Evolutionary conservation across 2,329 filamentous ascomycete genomes (phyloP), one percentile per base, ranked within the genome.

Genomic region (Lecanoromycetidae sp.): DNA sequence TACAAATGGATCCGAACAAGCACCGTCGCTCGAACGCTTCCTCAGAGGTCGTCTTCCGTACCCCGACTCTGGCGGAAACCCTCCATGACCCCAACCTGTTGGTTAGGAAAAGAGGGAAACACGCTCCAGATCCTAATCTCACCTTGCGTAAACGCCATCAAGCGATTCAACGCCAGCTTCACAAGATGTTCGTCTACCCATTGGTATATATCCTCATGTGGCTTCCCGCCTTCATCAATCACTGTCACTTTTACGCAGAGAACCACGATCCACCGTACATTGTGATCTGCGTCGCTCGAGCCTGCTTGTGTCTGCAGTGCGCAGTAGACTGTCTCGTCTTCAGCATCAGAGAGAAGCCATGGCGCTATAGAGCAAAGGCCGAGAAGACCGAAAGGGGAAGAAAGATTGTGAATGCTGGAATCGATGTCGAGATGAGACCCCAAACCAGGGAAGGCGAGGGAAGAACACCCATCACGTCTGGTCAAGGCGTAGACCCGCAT

Each of bases 101-200:
- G 10, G 5, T 34, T 44, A 12, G 17, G 9, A 33, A 29, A 25
- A 29, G 37, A 8, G 22, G 20, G 25, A n/a, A 13, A 17, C 10
- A 12, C 4, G 33, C n/a, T 25, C 26, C 12, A n/a, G 13, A 22
- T 8, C 25, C 34, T n/a, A 33, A 44, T n/a, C 25, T 23, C 6
- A 23, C 19, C 15, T 20, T 52, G 15, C 44, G 15, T 13, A 42
- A 41, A 20, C 47, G 38, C 7, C 43, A 50, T 10, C 29, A 25
- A 13, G 75, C 73, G 49, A 79, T 84, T 49, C 72, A 75, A 36
- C 74, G 79, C 8, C 82, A 87, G 57, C 70, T 87, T 2, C 75
- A 80, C 26, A 73, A 82, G 25, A 70, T 87, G 15, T 86, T 88
- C 63, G 77, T 87, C 39, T 90, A 90, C 60, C 84, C 84, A 0